Conservation (phyloP, 2,329 filamentous ascomycete species). For the Exophiala calicioides region DNA sequence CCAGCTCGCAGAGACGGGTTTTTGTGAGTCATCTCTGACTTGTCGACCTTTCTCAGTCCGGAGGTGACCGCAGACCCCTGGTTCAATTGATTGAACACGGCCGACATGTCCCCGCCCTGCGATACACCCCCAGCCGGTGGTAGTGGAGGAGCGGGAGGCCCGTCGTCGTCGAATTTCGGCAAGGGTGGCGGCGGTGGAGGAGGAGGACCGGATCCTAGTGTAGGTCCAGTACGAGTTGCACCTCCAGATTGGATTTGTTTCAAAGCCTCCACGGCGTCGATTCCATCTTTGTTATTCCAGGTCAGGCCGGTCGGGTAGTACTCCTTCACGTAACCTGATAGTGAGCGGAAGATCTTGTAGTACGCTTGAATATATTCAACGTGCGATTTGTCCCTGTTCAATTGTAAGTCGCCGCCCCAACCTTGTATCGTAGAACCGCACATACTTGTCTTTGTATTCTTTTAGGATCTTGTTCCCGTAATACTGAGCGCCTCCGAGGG, state of each 20-base stretch:
- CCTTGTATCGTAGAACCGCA: not conserved
- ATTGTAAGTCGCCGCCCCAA: conserved; percentile 27
- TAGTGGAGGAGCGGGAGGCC: conserved; percentile 64
- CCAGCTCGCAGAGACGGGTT: conserved; percentile 81
- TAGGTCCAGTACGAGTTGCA: conserved; percentile 35
- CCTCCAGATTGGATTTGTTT: conserved; percentile 53
- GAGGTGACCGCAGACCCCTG: conserved; percentile 85
- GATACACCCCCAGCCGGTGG: conserved; percentile 53
- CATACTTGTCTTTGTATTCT: conserved; percentile 79
- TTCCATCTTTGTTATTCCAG: conserved; percentile 79
- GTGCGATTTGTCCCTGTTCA: conserved; percentile 70
- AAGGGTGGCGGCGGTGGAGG: conserved; percentile 55
- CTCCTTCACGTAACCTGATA: conserved; percentile 80
- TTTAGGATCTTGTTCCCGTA: conserved; percentile 93
- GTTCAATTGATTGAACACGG: conserved; percentile 91
- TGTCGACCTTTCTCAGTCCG: conserved; percentile 88
- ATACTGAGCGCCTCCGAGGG: conserved; percentile 81
- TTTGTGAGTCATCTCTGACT: conserved; percentile 97
- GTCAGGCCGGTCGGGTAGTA: conserved; percentile 76
- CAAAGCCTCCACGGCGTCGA: conserved; percentile 71
- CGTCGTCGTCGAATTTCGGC: conserved; percentile 50
- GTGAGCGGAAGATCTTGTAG: conserved; percentile 82
- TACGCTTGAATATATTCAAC: conserved; percentile 91
- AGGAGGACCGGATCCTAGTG: conserved; percentile 42
- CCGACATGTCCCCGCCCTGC: conserved; percentile 66